Conservation (phyloP, 257 asterid genomes). For the Solanum corneliomulleri region DNA sequence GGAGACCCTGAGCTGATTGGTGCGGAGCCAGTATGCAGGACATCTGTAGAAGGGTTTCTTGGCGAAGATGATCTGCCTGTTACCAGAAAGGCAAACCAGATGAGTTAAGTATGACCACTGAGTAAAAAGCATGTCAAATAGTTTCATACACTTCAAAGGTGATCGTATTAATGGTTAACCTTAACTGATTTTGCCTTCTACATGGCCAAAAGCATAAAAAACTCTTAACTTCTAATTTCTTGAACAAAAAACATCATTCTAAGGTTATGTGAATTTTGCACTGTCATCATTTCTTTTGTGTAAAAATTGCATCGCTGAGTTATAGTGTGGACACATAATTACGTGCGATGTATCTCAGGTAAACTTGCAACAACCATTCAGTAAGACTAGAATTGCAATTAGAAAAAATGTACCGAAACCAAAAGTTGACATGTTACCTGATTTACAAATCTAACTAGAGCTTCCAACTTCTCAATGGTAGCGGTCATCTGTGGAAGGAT, state of each 20-base stretch:
- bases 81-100: not conserved
- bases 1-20: conserved; percentile 1
- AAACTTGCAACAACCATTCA: not conserved
- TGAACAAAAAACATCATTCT: not conserved
- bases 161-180: not conserved
- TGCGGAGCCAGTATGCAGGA: not conserved
- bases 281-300: not conserved
- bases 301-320: not conserved
- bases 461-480: conserved; percentile 61
- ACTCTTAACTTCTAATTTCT: conserved; percentile 17
- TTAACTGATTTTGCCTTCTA: not conserved
- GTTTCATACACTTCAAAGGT: not conserved
- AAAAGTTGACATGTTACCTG: conserved; percentile 42
- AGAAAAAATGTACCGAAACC: not conserved
- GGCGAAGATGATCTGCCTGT: conserved; percentile 2
- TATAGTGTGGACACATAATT: not conserved
- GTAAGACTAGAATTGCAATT: not conserved
- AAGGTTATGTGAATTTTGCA: not conserved
- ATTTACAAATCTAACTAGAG: conserved; percentile 54
- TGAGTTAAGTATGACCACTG: not conserved
- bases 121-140: not conserved
- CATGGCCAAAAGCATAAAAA: conserved; percentile 15
- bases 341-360: not conserved
- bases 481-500: conserved; percentile 47
- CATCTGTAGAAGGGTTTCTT: not conserved